Evolutionary conservation across 306 rosid genomes (phyloP).

Genomic region (Malus fusca): DNA sequence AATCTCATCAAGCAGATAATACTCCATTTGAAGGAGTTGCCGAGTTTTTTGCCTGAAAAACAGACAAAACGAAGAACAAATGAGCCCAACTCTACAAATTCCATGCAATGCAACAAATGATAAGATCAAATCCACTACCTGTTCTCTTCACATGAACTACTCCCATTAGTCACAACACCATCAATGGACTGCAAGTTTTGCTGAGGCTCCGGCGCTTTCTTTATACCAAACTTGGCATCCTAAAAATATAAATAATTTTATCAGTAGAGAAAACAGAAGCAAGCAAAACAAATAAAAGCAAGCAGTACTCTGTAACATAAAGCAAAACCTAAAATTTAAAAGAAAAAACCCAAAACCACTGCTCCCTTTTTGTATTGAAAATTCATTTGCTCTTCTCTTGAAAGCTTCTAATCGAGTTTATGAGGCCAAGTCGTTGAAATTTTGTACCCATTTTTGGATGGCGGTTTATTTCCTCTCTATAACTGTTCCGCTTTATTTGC

Average conservation of each 20-base stretch:
- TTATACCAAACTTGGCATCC: conserved; percentile 91
- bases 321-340: too few relatives aligned
- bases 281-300: too few relatives aligned
- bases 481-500: too few relatives aligned
- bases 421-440: too few relatives aligned
- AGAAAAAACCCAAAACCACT: too few relatives aligned
- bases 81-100: not conserved
- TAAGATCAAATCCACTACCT: conserved; percentile 36
- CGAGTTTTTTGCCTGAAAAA: conserved; percentile 43
- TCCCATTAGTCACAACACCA: conserved; percentile 31
- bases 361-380: too few relatives aligned
- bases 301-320: too few relatives aligned
- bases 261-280: too few relatives aligned
- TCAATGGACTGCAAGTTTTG: conserved; percentile 35
- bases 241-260: conserved; percentile 28
- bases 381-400: too few relatives aligned
- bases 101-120: not conserved
- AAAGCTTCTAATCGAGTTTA: too few relatives aligned
- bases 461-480: too few relatives aligned
- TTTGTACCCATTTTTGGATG: too few relatives aligned
- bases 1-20: conserved; percentile 23
- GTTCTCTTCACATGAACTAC: conserved; percentile 24
- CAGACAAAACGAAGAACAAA: not conserved
- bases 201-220: conserved; percentile 41
- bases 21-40: conserved; percentile 26